These are phyloP conservation scores for Lunasporangiospora selenospora DNA, from an alignment of 192 early-diverging fungal genomes.

Conservation along the genomic window DNA sequence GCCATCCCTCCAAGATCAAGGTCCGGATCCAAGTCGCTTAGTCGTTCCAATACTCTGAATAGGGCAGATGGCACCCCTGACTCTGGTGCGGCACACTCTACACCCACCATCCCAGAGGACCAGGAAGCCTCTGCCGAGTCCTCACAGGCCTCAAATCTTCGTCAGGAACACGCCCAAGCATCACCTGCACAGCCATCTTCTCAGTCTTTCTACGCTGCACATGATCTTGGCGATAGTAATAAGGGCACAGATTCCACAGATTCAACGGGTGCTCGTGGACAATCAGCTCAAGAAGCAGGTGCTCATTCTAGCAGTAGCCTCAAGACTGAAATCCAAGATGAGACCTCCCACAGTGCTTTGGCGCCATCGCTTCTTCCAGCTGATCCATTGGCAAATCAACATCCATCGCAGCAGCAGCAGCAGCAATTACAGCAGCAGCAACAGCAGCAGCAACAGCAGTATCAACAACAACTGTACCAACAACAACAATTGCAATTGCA, in stretches of 20 bases:
- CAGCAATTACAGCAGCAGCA: background rate
- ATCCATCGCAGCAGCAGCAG: background rate
- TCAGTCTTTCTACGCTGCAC: too few relatives aligned
- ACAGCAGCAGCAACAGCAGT: background rate
- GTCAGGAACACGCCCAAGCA: too few relatives aligned
- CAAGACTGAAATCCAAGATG: too few relatives aligned
- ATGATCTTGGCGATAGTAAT: too few relatives aligned
- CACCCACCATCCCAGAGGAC: slow-evolving; percentile 31
- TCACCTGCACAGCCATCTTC: background rate
- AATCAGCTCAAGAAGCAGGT: too few relatives aligned
- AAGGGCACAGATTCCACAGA: too few relatives aligned
- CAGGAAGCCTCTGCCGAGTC: slow-evolving; percentile 10
- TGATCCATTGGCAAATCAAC: background rate
- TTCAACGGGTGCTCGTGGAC: background rate
- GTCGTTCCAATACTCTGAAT: slow-evolving; percentile 32
- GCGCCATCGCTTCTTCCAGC: slow-evolving; percentile 23
- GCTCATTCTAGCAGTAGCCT: too few relatives aligned
- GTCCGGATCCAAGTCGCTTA: slow-evolving; percentile 21
- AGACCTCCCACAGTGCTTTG: background rate
- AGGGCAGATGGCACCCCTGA: slow-evolving; percentile 1
- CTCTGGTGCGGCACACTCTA: background rate
- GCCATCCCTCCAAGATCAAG: slow-evolving; percentile 17
- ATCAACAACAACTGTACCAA: background rate
- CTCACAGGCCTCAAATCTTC: background rate
- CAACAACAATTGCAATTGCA: background rate